Percentiles rank a stretch among this genome's conserved stretches.
These are phyloP conservation scores for Fusarium penzigii DNA, from an alignment of 2,329 filamentous ascomycete species.

Conservation along the genomic window DNA sequence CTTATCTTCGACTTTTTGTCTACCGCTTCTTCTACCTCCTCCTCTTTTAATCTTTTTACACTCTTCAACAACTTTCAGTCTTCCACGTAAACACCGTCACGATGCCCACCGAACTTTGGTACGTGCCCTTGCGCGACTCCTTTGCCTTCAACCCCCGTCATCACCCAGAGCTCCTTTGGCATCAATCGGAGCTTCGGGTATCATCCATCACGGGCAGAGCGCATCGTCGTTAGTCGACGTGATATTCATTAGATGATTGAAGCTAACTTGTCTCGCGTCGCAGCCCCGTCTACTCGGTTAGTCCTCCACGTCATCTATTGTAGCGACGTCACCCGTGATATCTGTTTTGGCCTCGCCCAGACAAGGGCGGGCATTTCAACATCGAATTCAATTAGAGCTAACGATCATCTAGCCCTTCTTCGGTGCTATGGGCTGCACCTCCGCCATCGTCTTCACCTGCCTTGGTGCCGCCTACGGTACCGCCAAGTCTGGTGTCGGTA, in stretches of 20 bases:
- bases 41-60: slow-evolving; percentile 10
- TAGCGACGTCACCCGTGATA: slow-evolving; percentile 33
- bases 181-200: slow-evolving; percentile 34
- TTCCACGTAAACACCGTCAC: slow-evolving; percentile 44
- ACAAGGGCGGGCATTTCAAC: slow-evolving; percentile 14
- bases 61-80: slow-evolving; percentile 14
- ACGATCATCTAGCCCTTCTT: slow-evolving; percentile 73
- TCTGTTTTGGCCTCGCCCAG: slow-evolving; percentile 18
- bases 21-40: slow-evolving; percentile 12
- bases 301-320: slow-evolving; percentile 49
- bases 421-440: slow-evolving; percentile 95
- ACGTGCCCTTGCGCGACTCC: slow-evolving; percentile 48
- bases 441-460: slow-evolving; percentile 96
- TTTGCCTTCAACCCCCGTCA: slow-evolving; percentile 25
- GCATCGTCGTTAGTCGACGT: slow-evolving; percentile 7
- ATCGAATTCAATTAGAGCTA: slow-evolving; percentile 32
- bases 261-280: slow-evolving; percentile 45
- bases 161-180: slow-evolving; percentile 30
- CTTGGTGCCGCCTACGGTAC: slow-evolving; percentile 97
- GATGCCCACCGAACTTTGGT: slow-evolving; percentile 84
- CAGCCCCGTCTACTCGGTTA: slow-evolving; percentile 98
- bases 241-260: slow-evolving; percentile 15
- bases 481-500: slow-evolving; percentile 98
- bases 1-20: slow-evolving; percentile 11
- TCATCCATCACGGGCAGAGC: slow-evolving; percentile 14